Evolutionary conservation across 768 basidiomycete genomes (phyloP).

Genomic region (Tulasnella calospora): DNA sequence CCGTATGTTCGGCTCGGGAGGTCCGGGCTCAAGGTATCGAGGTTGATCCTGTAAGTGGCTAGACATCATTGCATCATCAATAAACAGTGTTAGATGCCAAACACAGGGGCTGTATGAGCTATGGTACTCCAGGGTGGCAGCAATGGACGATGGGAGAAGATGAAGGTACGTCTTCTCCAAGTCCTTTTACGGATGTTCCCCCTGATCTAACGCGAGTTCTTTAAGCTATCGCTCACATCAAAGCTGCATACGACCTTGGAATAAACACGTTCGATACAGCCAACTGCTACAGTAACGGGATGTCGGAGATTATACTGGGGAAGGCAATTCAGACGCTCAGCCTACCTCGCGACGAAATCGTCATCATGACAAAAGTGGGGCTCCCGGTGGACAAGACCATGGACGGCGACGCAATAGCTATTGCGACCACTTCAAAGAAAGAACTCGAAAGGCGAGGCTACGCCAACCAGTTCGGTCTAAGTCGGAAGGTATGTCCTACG

Average conservation of each 20-base stretch:
- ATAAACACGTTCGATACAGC: constrained; percentile 15
- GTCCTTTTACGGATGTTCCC: constrained; percentile 29
- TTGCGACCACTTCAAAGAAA: not conserved
- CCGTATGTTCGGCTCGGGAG: constrained; percentile 26
- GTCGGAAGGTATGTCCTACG: constrained; percentile 8
- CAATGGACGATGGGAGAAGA: constrained; percentile 50
- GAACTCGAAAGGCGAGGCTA: not conserved
- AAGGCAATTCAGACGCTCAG: not conserved
- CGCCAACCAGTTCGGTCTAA: constrained; percentile 4
- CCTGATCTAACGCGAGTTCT: not conserved
- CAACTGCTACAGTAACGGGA: not conserved
- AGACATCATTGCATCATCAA: not conserved
- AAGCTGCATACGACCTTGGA: constrained; percentile 20
- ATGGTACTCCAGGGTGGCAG: constrained; percentile 51
- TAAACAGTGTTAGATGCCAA: too few relatives aligned
- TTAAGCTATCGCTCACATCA: constrained; percentile 24
- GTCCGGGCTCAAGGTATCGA: constrained; percentile 26
- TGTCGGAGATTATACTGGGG: constrained; percentile 5
- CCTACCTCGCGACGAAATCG: not conserved
- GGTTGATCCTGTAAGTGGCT: constrained; percentile 17
- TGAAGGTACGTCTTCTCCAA: constrained; percentile 37
- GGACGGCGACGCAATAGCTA: not conserved
- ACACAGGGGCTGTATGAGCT: constrained; percentile 57
- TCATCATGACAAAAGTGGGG: not conserved
- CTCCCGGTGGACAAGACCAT: not conserved